Evolutionary conservation across 345 rosid genomes (phyloP).

Genomic region (Populus ilicifolia): DNA sequence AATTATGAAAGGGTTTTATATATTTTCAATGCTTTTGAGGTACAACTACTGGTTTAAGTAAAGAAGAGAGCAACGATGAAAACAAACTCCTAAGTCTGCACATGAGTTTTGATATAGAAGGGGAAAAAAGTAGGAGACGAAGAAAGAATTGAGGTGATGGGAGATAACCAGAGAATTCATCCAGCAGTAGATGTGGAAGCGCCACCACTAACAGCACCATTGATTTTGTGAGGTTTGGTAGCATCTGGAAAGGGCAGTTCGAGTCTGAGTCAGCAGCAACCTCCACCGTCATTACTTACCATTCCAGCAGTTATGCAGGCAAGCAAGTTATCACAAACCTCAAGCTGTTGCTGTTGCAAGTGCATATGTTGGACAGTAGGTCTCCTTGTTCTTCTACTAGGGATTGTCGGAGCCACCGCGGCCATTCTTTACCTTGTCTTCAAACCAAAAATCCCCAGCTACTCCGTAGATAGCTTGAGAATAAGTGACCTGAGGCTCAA

Average conservation of each 20-base stretch:
- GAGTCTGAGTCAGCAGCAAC: conserved; percentile 1
- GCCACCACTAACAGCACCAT: conserved; percentile 25
- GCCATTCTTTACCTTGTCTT: conserved; percentile 64
- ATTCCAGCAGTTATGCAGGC: conserved; percentile 24
- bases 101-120: too few relatives aligned
- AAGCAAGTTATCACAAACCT: conserved; percentile 8
- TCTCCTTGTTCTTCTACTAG: conserved; percentile 38
- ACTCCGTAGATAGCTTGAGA: conserved; percentile 57
- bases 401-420: conserved; percentile 38
- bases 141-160: conserved; percentile 25
- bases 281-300: conserved; percentile 10
- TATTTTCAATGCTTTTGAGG: not conserved
- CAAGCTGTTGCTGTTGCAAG: conserved; percentile 52
- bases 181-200: conserved; percentile 39
- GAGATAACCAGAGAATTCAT: conserved; percentile 44
- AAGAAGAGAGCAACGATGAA: not conserved
- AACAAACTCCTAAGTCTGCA: not conserved
- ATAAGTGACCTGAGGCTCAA: conserved; percentile 69
- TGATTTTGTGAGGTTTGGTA: conserved; percentile 26
- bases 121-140: not conserved
- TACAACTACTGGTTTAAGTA: not conserved
- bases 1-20: not conserved
- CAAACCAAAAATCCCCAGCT: conserved; percentile 68
- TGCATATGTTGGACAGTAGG: conserved; percentile 56
- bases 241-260: conserved; percentile 28